Percentiles rank a stretch among this genome's conserved stretches.
Conservation (phyloP, 176 grass and related monocot genomes). For the Sorghum bicolor region DNA sequence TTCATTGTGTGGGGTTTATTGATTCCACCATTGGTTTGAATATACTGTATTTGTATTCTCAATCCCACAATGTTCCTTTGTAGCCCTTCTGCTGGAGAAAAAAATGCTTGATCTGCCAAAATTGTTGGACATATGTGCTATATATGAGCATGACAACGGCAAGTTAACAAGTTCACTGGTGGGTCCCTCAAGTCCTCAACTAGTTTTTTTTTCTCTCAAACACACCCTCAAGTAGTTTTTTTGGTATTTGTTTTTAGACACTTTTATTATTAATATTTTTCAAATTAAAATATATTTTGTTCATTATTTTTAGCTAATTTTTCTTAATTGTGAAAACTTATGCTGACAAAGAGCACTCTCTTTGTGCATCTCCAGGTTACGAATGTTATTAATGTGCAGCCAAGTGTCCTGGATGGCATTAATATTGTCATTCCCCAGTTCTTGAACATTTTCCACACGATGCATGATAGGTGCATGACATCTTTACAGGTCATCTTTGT, state of each 20-base stretch:
- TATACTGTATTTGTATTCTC: slow-evolving; percentile 24
- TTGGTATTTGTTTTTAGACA: not conserved
- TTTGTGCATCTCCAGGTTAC: slow-evolving; percentile 60
- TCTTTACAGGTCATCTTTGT: slow-evolving; percentile 71
- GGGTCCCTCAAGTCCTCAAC: slow-evolving; percentile 20
- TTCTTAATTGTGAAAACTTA: slow-evolving; percentile 25
- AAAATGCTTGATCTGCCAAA: slow-evolving; percentile 90
- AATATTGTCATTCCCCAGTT: slow-evolving; percentile 65
- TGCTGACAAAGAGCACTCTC: slow-evolving; percentile 17
- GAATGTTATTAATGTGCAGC: slow-evolving; percentile 79
- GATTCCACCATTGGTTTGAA: slow-evolving; percentile 16
- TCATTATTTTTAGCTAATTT: slow-evolving; percentile 1
- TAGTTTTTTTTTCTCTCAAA: too few species aligned
- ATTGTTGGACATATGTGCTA: slow-evolving; percentile 93
- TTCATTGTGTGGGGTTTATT: slow-evolving; percentile 14
- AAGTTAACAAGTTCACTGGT: slow-evolving; percentile 81
- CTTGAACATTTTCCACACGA: slow-evolving; percentile 76
- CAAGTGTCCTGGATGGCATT: slow-evolving; percentile 50
- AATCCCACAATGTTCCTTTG: slow-evolving; percentile 36
- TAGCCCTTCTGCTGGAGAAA: slow-evolving; percentile 92
- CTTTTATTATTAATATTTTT: not conserved
- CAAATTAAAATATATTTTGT: not conserved
- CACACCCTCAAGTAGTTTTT: too few species aligned
- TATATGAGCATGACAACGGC: slow-evolving; percentile 85
- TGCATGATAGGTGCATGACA: slow-evolving; percentile 81